Conservation (phyloP, 2,329 filamentous ascomycete genomes). For the Akanthomyces muscarius region DNA sequence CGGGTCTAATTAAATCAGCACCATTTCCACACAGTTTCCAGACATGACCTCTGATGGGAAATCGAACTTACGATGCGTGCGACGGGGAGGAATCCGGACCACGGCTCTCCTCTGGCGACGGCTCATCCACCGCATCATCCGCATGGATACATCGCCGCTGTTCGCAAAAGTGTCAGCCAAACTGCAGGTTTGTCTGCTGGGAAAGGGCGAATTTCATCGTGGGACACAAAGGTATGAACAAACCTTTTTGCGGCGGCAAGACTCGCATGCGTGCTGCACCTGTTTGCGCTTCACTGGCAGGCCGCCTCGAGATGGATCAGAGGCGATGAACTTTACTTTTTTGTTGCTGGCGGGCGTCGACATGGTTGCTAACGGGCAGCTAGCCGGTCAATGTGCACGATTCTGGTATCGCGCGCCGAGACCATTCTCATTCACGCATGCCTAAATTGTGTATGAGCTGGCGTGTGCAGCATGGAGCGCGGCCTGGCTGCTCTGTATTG, state of each 20-base stretch:
- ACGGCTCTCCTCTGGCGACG: conserved; percentile 25
- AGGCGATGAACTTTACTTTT: conserved; percentile 53
- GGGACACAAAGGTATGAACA: neutral
- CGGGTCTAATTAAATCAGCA: neutral
- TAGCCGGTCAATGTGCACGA: neutral
- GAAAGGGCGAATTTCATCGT: neutral
- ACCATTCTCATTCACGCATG: neutral
- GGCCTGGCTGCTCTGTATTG: neutral
- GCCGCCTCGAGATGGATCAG: conserved; percentile 45
- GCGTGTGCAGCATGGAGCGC: neutral
- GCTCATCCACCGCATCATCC: conserved; percentile 31
- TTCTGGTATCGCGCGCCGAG: neutral
- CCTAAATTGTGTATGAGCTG: neutral
- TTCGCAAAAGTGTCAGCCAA: neutral
- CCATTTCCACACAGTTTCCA: neutral
- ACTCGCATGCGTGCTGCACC: conserved; percentile 53
- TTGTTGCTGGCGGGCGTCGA: conserved; percentile 16
- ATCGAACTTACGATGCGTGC: conserved; percentile 28
- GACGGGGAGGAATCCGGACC: conserved; percentile 26
- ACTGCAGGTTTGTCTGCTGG: neutral
- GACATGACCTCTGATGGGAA: neutral
- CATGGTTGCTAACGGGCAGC: conserved; percentile 4
- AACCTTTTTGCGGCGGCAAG: conserved; percentile 54
- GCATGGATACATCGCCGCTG: conserved; percentile 44
- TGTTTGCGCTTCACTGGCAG: conserved; percentile 57